Evolutionary conservation across 345 rosid species (phyloP).

Genomic region (Passiflora organensis): DNA sequence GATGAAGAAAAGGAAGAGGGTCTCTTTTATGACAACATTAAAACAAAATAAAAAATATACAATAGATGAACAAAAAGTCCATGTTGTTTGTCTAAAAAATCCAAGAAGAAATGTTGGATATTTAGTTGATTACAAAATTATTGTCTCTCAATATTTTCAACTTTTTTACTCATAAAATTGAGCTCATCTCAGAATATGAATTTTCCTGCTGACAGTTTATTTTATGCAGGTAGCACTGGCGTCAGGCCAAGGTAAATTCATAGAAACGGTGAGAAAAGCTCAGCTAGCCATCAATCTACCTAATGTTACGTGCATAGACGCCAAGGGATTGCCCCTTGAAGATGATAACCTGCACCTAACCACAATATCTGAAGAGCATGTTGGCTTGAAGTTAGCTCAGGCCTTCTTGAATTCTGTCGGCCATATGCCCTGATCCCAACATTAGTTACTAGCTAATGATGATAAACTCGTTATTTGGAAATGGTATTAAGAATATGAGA

Average conservation of each 20-base stretch:
- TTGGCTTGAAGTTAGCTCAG: conserved; percentile 25
- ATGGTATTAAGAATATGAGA: no score
- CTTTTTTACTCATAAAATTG: no score
- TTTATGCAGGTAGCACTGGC: conserved; percentile 38
- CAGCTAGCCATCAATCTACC: conserved; percentile 23
- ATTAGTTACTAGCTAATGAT: background rate
- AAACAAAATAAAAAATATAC: no score
- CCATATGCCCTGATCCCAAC: background rate
- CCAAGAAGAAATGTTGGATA: no score
- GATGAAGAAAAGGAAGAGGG: no score
- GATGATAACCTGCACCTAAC: conserved; percentile 38
- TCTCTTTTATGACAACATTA: no score
- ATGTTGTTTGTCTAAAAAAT: no score
- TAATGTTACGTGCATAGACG: conserved; percentile 34
- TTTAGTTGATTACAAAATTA: no score
- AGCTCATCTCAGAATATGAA: no score
- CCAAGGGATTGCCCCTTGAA: conserved; percentile 33
- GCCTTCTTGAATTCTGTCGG: conserved; percentile 17
- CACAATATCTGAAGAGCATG: conserved; percentile 22
- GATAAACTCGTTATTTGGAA: no score
- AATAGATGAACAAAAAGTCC: no score
- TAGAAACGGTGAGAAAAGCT: conserved; percentile 30
- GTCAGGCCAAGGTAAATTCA: conserved; percentile 35
- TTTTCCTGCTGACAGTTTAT: background rate
- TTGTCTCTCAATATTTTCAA: no score